Base-by-base conservation (phyloP, 768 basidiomycete genomes). In the Boletus sp. region DNA sequence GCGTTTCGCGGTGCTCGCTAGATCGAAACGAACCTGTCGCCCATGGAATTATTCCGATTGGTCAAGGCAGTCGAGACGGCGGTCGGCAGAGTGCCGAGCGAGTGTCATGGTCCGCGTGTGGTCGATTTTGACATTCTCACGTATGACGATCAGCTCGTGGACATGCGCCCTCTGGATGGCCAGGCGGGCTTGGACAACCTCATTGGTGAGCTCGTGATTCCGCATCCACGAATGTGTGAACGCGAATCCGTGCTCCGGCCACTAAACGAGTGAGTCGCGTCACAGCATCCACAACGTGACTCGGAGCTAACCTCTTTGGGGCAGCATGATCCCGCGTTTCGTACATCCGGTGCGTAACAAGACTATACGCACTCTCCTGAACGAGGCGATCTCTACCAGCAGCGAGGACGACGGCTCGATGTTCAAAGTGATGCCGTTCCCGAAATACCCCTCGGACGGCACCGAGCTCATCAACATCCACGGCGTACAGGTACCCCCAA, bases 161-260 rank as follows among this genome's bases (percentile, higher is more conserved):
- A 90, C 57, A 84, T 85, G 2, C 76, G 85, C 32, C 66, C 68
- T 7, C 73, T 69, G 11, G 71, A 72, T 8, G 69, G 73, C 17
- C 75, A 77, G 33, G 69, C 92, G 48, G 1, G 55, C 14, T 63
- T 83, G 11, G 83, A 86, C 45, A 81, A 84, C 59, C 66, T 85
- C 17, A 78, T 78, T 28, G 83, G 84, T 5, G 82, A 95, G 62
- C 76, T 99, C 24, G 80, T 92, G 15, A 76, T 97, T 9, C 97
- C 97, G 1, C 97, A 99, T 76, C 85, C 84, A 5, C 78, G 87
- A 33, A 67, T 97, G 15, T 71, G 73, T 2, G 97, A 98, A 72
- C 76, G 97, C 30, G 95, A 98, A 68, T 99, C 98, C 61, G 95
- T 98, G 2, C 73, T 99, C 28, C 75, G 92, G 9, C 95, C 97